phyloP scores from a whole-genome alignment of 108 stramenopile species.

The Cyclotella atomus region DNA sequence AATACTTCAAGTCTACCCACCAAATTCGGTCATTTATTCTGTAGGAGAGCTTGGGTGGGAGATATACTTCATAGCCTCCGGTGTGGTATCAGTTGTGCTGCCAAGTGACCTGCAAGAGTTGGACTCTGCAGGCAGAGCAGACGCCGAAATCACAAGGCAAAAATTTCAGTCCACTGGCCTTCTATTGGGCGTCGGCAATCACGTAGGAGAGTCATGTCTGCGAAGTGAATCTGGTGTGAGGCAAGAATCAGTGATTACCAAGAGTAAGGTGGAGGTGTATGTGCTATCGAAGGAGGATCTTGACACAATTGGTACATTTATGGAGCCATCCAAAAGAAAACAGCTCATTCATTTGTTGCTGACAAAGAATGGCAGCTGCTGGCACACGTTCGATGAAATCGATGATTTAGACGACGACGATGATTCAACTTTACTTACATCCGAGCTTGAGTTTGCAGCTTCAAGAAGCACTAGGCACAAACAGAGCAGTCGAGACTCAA shows the following conservation, averaged over 20 bases:
- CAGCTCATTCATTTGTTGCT: slow-evolving; percentile 2
- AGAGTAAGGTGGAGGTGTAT: slow-evolving; percentile 45
- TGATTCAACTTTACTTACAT: not conserved
- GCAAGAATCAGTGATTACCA: slow-evolving; percentile 50
- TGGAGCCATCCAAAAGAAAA: slow-evolving; percentile 11
- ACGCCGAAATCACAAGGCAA: slow-evolving; percentile 2
- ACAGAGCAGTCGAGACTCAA: not conserved
- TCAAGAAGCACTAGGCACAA: not conserved
- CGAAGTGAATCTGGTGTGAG: slow-evolving; percentile 52
- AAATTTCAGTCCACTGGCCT: slow-evolving; percentile 41
- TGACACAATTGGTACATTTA: slow-evolving; percentile 20
- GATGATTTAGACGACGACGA: not conserved
- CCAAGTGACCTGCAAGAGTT: slow-evolving; percentile 51
- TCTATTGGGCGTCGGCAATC: slow-evolving; percentile 41
- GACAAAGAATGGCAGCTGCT: slow-evolving; percentile 9
- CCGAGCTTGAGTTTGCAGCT: not conserved
- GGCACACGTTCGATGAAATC: slow-evolving; percentile 16
- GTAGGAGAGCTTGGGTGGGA: slow-evolving; percentile 64
- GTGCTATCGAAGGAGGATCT: slow-evolving; percentile 44
- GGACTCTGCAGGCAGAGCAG: slow-evolving; percentile 44
- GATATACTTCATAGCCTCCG: slow-evolving; percentile 52
- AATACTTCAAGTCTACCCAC: slow-evolving; percentile 34
- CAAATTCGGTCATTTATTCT: slow-evolving; percentile 38
- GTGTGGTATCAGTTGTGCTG: slow-evolving; percentile 38
- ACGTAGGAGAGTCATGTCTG: slow-evolving; percentile 63